phyloP scores from a whole-genome alignment of 495 filamentous ascomycete species.

The Daldinia bambusicola region DNA sequence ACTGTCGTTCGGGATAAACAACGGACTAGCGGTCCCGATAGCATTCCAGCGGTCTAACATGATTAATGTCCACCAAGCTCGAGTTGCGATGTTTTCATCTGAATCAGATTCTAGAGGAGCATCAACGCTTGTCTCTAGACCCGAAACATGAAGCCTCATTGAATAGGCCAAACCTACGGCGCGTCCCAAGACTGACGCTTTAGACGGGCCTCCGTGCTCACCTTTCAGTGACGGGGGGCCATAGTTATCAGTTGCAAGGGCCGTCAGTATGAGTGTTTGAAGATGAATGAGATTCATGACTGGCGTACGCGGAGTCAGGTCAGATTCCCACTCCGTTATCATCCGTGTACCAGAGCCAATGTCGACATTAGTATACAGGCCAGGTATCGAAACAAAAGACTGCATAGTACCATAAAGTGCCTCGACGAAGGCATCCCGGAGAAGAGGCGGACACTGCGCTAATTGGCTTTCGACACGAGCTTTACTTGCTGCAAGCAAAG shows the following conservation, averaged over 20 bases:
- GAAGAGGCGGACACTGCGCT: slow-evolving; percentile 64
- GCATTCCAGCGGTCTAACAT: slow-evolving; percentile 82
- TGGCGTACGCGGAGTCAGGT: slow-evolving; percentile 55
- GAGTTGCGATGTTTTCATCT: slow-evolving; percentile 73
- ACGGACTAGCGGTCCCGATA: slow-evolving; percentile 68
- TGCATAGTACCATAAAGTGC: slow-evolving; percentile 71
- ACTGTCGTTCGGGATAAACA: slow-evolving; percentile 68
- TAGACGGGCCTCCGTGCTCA: slow-evolving; percentile 47
- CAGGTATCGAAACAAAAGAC: slow-evolving; percentile 61
- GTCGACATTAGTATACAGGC: slow-evolving; percentile 51
- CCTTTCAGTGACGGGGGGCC: slow-evolving; percentile 49
- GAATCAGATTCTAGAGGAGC: slow-evolving; percentile 69
- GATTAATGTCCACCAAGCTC: slow-evolving; percentile 79
- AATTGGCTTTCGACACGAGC: slow-evolving; percentile 69
- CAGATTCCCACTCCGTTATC: slow-evolving; percentile 64
- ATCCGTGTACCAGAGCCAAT: slow-evolving; percentile 61
- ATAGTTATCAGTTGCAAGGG: slow-evolving; percentile 66
- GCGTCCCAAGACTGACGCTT: slow-evolving; percentile 59
- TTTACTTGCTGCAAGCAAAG: slow-evolving; percentile 75
- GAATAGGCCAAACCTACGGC: slow-evolving; percentile 69
- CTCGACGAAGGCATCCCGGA: slow-evolving; percentile 77
- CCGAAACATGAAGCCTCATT: slow-evolving; percentile 63
- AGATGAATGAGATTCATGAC: slow-evolving; percentile 68
- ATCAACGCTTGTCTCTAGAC: slow-evolving; percentile 36
- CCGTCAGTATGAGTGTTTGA: slow-evolving; percentile 70